Base-by-base conservation (phyloP, 2,329 filamentous ascomycete genomes). In the Didymella keratinophila region DNA sequence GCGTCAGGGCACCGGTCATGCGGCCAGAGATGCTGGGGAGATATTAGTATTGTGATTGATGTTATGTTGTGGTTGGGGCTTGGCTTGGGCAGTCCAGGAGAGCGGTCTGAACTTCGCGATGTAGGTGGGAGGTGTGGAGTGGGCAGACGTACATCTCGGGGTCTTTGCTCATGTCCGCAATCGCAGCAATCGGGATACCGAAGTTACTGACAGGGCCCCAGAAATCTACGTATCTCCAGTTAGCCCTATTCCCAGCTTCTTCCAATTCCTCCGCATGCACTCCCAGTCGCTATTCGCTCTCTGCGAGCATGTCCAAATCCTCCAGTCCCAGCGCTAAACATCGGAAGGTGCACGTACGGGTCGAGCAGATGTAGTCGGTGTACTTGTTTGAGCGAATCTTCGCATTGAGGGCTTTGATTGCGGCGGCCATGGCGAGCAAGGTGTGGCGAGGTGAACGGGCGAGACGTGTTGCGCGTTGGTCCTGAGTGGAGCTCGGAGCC, bases 1-100 rank as follows among this genome's bases (percentile, higher is more conserved):
- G 72, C 65, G 81, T 79, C 27, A 89, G 81, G 44, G 86, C 84
- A 68, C 76, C 79, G 56, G 87, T 89, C 85, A 89, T 88, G 64
- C 79, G 78, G 62, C 86, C 87, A 63, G 86, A 89, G 75, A 89
- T 88, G 69, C 86, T 89, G 7, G 23, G 23, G 23, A 25, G 23
- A 25, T 25, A 60, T 50, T 6, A 32, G 14, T 6, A 16, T 30
- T n/a, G n/a, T n/a, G n/a, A n/a, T n/a, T n/a, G n/a, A n/a, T n/a
- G n/a, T n/a, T n/a, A n/a, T 32, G 34, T 52, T 27, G n/a, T 45
- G 5, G 27, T 28, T 10, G 27, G 27, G 23, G 23, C 4, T 25
- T 25, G 23, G 23, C 3, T 25, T 25, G 23, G 23, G 7, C 7
- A 25, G 23, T 25, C 23, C n/a, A n/a, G n/a, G 23, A 25, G 23